Evolutionary conservation across 352 stramenopile genomes (phyloP), one percentile per base, ranked within the genome.

Genomic region (Globisporangium megalacanthum): DNA sequence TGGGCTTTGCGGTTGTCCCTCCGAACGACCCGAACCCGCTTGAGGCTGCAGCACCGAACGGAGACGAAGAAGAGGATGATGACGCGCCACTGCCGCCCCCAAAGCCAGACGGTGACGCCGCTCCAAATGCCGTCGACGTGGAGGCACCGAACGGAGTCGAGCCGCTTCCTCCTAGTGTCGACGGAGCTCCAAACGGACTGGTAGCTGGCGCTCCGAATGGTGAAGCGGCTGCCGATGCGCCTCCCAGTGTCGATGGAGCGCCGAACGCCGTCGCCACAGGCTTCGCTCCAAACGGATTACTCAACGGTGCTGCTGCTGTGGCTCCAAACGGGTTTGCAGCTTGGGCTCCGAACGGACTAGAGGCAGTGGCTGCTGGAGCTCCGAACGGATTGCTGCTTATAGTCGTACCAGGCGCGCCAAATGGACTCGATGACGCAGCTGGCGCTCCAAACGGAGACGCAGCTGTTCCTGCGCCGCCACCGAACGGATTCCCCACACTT

Each of bases 251-350:
- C 9, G 46, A 29, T 7, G 46, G 4, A 35, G n/a, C 46, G 19
- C 46, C 46, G 20, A 51, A 52, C 19, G 59, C 54, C 9, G 52
- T 58, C 42, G 64, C 48, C 29, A 62, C 59, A 6, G 52, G 54
- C 46, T 64, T 49, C 25, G 61, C 59, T 4, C 62, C 69, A 54
- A 83, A 86, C 19, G 70, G 62, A 14, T 49, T 49, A 58, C 49
- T 79, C 4, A 4, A 4, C 5, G 62, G 13, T 52, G 56, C 31
- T 52, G 55, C 46, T 44, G 57, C 31, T 52, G 55, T 42, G 44
- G 57, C 49, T 29, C 25, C 25, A 29, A 29, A 29, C 25, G 25
- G 25, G 25, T 29, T 29, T 29, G 25, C 25, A 29, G 25, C 25
- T 29, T 29, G 25, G 4, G 25, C 25, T 39, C 37, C 50, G 33